Base-by-base conservation (phyloP, 2,329 filamentous ascomycete genomes). In the Pseudodiploospora longispora region DNA sequence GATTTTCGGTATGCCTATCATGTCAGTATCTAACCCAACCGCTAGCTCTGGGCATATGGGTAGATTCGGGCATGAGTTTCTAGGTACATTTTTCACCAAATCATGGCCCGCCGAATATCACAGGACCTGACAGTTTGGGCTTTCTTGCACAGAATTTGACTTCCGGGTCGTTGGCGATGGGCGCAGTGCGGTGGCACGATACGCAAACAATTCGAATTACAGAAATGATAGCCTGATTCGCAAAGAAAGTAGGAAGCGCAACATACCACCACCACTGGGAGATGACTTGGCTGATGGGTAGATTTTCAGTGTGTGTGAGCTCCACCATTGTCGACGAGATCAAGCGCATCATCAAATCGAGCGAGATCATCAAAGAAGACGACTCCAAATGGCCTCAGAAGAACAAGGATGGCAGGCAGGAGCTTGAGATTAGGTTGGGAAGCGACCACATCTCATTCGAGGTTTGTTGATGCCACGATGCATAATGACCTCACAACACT, bases 161-260 rank as follows among this genome's bases (percentile, higher is more conserved):
- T 93, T 98, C 59, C 80, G 91, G 44, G 87, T 89, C 27, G 79
- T 97, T 38, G 88, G 88, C 43, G 93, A 98, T 63, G 93, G 93
- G 41, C 82, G 87, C 49, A 96, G 90, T 62, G 93, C 93, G 6
- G 87, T 93, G 42, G 89, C 91, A 30, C 83, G 93, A 67, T 98
- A 98, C 69, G 93, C 93, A 52, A 98, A 98, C 75, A 98, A 98
- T 68, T 97, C 91, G 46, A 98, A 98, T 70, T 98, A 98, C 70
- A 83, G 93, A 60, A 98, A 98, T 68, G 93, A 98, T 64, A 96
- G 90, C 51, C 72, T 98, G 55, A 98, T 98, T 61, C 85, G 93
- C 53, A 98, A 98, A 90, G 93, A 98, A 74, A 98, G 93, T 96
- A 74, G 89, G 66, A 36, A 40, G 30, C 31, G 8, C n/a, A 27